Evolutionary conservation across 768 basidiomycete genomes (phyloP).

Genomic region (Tricholomella constricta): DNA sequence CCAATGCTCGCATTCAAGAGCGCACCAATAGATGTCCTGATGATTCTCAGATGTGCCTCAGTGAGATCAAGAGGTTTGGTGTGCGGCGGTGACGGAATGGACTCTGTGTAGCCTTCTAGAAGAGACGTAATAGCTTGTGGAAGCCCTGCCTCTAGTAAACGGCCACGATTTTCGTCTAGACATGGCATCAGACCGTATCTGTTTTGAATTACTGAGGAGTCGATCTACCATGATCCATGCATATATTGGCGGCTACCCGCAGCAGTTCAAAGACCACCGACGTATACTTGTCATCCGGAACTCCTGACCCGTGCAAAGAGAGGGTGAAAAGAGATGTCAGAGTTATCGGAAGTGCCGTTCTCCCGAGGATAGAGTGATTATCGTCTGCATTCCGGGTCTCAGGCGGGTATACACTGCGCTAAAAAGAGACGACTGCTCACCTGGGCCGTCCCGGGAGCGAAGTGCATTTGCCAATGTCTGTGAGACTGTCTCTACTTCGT

Average conservation of each 20-base stretch:
- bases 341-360: slow-evolving; percentile 62
- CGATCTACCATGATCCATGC: slow-evolving; percentile 75
- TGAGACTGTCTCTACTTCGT: slow-evolving; percentile 49
- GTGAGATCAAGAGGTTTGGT: slow-evolving; percentile 51
- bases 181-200: slow-evolving; percentile 1
- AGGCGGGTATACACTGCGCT: slow-evolving; percentile 13
- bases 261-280: slow-evolving; percentile 66
- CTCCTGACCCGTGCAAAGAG: slow-evolving; percentile 50
- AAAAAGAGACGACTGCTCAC: slow-evolving; percentile 29
- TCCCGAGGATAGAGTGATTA: slow-evolving; percentile 69
- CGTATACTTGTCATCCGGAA: slow-evolving; percentile 47
- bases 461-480: slow-evolving; percentile 64
- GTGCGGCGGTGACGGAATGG: slow-evolving; percentile 35
- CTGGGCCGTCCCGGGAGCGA: slow-evolving; percentile 53
- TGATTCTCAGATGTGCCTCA: slow-evolving; percentile 65
- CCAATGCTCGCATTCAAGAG: slow-evolving; percentile 77
- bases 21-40: slow-evolving; percentile 78
- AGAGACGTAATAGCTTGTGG: slow-evolving; percentile 68
- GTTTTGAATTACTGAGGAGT: background rate
- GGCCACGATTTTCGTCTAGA: slow-evolving; percentile 74
- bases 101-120: slow-evolving; percentile 68
- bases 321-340: slow-evolving; percentile 61
- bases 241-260: slow-evolving; percentile 80
- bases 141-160: slow-evolving; percentile 69
- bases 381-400: slow-evolving; percentile 51